These are phyloP conservation scores for Licmophora abbreviata DNA, from an alignment of 108 stramenopile genomes.

Conservation along the genomic window DNA sequence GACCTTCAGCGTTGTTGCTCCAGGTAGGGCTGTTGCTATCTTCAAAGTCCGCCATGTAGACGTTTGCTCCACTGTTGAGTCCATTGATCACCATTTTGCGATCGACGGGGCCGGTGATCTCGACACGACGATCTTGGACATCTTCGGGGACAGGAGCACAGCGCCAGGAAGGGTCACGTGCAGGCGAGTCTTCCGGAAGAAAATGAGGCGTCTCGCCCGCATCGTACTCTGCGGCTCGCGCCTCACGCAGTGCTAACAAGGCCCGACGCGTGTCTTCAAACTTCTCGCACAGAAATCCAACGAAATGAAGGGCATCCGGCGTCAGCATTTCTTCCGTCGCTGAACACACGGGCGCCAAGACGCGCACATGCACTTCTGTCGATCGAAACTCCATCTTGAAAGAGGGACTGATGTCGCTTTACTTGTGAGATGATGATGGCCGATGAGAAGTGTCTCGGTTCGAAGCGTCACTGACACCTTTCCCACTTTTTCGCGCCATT, in stretches of 20 bases:
- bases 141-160: constrained; percentile 81
- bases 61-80: constrained; percentile 83
- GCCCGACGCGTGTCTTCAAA: constrained; percentile 68
- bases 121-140: constrained; percentile 81
- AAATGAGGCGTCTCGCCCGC: constrained; percentile 68
- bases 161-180: constrained; percentile 66
- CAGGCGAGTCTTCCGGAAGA: constrained; percentile 25
- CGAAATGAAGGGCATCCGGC: constrained; percentile 69
- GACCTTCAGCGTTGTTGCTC: constrained; percentile 81
- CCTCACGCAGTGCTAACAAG: constrained; percentile 42
- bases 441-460: too few species aligned
- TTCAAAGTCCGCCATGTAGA: constrained; percentile 94
- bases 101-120: constrained; percentile 88
- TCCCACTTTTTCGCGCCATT: too few species aligned
- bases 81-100: constrained; percentile 96
- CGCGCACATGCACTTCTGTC: constrained; percentile 36
- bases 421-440: too few species aligned
- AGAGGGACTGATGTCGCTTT: too few species aligned
- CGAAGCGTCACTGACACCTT: too few species aligned
- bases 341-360: constrained; percentile 50
- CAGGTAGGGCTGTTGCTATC: constrained; percentile 85
- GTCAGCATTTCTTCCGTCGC: constrained; percentile 48
- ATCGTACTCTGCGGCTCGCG: constrained; percentile 61
- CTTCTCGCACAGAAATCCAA: constrained; percentile 62
- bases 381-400: constrained; percentile 39